Base-by-base conservation (phyloP, 352 stramenopile genomes). In the Pythium sp. region DNA sequence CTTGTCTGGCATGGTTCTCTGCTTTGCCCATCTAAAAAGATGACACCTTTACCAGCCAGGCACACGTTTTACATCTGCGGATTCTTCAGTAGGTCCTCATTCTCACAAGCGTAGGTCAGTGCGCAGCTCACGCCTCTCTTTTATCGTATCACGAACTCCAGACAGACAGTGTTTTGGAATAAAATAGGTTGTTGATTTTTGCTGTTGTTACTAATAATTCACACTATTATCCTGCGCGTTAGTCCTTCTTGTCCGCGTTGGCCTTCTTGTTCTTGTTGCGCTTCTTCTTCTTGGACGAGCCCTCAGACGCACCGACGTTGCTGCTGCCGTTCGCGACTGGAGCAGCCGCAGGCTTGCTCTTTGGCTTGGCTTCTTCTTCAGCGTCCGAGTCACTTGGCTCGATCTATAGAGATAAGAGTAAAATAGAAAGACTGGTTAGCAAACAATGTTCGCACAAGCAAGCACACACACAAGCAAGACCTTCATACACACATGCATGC, bases 241-340 rank as follows among this genome's bases (percentile, higher is more conserved):
- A 66, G 32, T 66, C 43, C 61, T 66, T 65, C 49, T 65, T 58
- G 15, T 66, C 58, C 9, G 70, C 60, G 15, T 77, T 79, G 30
- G 66, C 70, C 57, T 79, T 70, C 54, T 84, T 78, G 72, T 79
- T 77, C 71, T 83, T 85, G 67, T 89, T 89, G 71, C 81, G 81
- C 66, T 82, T 78, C 71, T 84, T 87, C 62, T 89, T 89, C 67
- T 84, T 78, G 18, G 59, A 58, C n/a, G 73, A 68, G 34, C 62
- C 69, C 3, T 73, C 41, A 7, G 64, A 22, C 12, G 41, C 53
- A 2, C 54, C 47, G 9, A 11, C 36, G 36, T 15, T 43, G 43
- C 18, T 51, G 43, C 9, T 51, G 18, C 18, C 43, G 43, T 51
- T 51, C 5, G 43, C 43, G 5, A 51, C 43, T 22, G 43, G 18